Conservation (phyloP, 2,329 filamentous ascomycete genomes). For the Phymatotrichopsis omnivora region DNA sequence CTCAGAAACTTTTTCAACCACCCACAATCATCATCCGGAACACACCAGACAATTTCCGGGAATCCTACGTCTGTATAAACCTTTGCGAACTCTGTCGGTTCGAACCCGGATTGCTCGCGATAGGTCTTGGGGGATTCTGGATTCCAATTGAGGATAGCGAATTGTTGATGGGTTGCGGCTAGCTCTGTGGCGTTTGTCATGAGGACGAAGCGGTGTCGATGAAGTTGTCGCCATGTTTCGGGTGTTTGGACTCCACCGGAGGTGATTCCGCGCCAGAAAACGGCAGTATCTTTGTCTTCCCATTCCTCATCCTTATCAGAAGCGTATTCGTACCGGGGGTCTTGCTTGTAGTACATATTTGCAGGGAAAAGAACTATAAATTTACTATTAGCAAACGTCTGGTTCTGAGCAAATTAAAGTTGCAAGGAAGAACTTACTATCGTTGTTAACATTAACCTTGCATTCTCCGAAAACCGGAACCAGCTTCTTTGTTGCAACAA, state of each 20-base stretch:
- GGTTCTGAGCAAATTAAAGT: neutral
- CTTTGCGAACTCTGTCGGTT: slow-evolving; percentile 34
- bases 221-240: slow-evolving; percentile 60
- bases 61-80: slow-evolving; percentile 37
- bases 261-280: slow-evolving; percentile 56
- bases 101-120: slow-evolving; percentile 38
- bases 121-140: slow-evolving; percentile 37
- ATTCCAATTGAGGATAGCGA: slow-evolving; percentile 32
- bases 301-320: slow-evolving; percentile 47
- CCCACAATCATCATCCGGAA: slow-evolving; percentile 38
- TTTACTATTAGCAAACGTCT: neutral
- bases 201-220: slow-evolving; percentile 63
- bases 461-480: slow-evolving; percentile 60
- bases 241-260: slow-evolving; percentile 51
- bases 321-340: slow-evolving; percentile 50
- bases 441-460: slow-evolving; percentile 59
- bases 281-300: slow-evolving; percentile 46
- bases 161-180: slow-evolving; percentile 39
- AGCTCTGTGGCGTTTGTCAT: slow-evolving; percentile 60
- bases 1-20: slow-evolving; percentile 40
- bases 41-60: slow-evolving; percentile 41
- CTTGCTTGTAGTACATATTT: slow-evolving; percentile 53
- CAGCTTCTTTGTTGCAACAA: slow-evolving; percentile 47
- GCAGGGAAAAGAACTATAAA: slow-evolving; percentile 49
- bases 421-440: slow-evolving; percentile 36